These are phyloP conservation scores for Pulveroboletus sp. DNA, from an alignment of 768 basidiomycete genomes.

Conservation along the genomic window DNA sequence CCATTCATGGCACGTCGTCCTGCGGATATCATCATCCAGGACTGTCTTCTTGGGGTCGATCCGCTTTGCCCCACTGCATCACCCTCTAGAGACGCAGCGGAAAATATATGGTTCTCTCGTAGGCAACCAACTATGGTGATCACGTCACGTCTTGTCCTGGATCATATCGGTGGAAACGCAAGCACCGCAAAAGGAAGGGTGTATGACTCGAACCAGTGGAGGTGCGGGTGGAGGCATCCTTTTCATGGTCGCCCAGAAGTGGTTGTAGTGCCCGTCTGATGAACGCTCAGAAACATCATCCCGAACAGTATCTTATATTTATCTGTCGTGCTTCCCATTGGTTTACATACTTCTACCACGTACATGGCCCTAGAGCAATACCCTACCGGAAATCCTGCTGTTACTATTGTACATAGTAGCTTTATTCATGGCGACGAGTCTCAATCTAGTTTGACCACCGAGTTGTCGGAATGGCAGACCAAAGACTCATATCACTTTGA, in stretches of 20 bases:
- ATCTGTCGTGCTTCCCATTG: neutral
- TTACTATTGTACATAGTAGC: neutral
- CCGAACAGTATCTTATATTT: neutral
- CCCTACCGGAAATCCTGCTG: neutral
- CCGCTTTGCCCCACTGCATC: slow-evolving; percentile 32
- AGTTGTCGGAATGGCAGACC: neutral
- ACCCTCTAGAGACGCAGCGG: neutral
- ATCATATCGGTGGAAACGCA: slow-evolving; percentile 37
- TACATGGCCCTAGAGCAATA: neutral
- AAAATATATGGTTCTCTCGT: slow-evolving; percentile 6
- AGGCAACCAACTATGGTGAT: slow-evolving; percentile 32
- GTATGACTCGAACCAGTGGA: slow-evolving; percentile 34
- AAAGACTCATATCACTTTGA: no score
- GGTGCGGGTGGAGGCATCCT: slow-evolving; percentile 43
- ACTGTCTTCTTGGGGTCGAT: slow-evolving; percentile 38
- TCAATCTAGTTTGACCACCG: no score
- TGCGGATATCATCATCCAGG: slow-evolving; percentile 39
- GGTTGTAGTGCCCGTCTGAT: slow-evolving; percentile 31
- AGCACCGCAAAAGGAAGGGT: slow-evolving; percentile 33
- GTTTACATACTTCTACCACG: neutral
- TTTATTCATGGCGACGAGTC: no score
- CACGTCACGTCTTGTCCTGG: slow-evolving; percentile 39
- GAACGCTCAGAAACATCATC: neutral
- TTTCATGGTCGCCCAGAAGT: slow-evolving; percentile 38
- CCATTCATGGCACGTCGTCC: slow-evolving; percentile 29